A percentile compares a stretch with the other conserved stretches of the same genome.
Evolutionary conservation across 805 yeast species (phyloP).

Genomic region (Teunomyces aglyptinius): DNA sequence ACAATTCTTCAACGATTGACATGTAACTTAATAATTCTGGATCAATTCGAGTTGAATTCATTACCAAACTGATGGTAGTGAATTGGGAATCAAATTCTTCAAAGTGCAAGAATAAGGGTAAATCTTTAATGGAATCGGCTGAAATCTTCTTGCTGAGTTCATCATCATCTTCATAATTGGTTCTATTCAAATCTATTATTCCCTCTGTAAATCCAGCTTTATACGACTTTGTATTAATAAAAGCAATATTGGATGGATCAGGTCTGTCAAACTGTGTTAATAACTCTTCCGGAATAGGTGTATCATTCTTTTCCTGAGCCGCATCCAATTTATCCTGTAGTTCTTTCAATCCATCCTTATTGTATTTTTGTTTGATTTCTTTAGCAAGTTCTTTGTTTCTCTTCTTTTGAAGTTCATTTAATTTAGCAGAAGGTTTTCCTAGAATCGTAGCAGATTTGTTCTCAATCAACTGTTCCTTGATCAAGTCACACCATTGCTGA

Average conservation of each 20-base stretch:
- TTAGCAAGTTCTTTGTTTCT: conserved; percentile 49
- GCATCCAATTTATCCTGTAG: conserved; percentile 50
- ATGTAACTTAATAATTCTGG: conserved; percentile 59
- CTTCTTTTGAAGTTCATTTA: conserved; percentile 52
- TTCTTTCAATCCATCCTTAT: conserved; percentile 56
- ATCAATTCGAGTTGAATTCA: conserved; percentile 55
- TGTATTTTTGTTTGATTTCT: conserved; percentile 52
- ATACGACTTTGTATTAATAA: conserved; percentile 67
- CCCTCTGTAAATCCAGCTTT: conserved; percentile 50
- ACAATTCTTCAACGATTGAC: conserved; percentile 61
- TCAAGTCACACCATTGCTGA: conserved; percentile 64
- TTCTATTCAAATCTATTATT: conserved; percentile 14
- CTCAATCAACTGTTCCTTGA: conserved; percentile 52
- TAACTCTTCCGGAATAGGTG: conserved; percentile 70
- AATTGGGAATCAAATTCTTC: conserved; percentile 82
- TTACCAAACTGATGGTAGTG: conserved; percentile 60
- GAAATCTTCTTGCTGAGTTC: conserved; percentile 14
- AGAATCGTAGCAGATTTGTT: conserved; percentile 64
- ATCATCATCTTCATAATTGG: conserved; percentile 28
- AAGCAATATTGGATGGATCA: conserved; percentile 69
- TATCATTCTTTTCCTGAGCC: conserved; percentile 69
- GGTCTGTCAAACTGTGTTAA: conserved; percentile 65
- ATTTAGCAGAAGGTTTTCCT: conserved; percentile 65
- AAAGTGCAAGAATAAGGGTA: conserved; percentile 71
- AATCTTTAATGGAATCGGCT: conserved; percentile 35